phyloP scores from a whole-genome alignment of 2,329 filamentous ascomycete genomes.

The Diplodia scrobiculata region DNA sequence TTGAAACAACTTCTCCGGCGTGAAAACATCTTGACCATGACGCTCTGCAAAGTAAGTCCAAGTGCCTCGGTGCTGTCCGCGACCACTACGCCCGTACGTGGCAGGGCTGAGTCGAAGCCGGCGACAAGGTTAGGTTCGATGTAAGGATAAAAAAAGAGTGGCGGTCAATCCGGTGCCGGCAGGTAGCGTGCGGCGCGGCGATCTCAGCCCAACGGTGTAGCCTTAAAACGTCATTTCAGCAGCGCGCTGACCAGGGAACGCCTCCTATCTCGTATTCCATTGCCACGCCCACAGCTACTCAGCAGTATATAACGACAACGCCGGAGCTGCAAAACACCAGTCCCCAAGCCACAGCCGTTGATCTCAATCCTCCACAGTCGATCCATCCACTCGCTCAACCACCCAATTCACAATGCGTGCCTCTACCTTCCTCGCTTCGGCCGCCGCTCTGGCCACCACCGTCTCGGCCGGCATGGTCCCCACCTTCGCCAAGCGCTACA shows the following conservation, averaged over 20 bases:
- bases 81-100: no score
- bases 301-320: conserved; percentile 5
- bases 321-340: background rate
- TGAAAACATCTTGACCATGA: background rate
- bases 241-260: background rate
- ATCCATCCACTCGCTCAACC: background rate
- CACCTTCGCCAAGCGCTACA: conserved; percentile 15
- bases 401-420: background rate
- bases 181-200: background rate
- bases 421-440: conserved; percentile 17
- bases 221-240: conserved; percentile 6
- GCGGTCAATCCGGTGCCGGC: background rate
- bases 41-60: background rate
- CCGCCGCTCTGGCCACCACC: conserved; percentile 5
- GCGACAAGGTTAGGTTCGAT: background rate
- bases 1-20: background rate
- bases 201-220: conserved; percentile 1
- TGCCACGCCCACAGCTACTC: background rate
- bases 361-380: background rate
- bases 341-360: background rate
- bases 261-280: conserved; percentile 19
- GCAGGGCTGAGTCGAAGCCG: background rate
- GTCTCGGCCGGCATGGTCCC: conserved; percentile 1
- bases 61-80: background rate
- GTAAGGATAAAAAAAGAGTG: background rate